These are phyloP conservation scores for Pseudognaphalium luteoalbum DNA, from an alignment of 129 eudicot species.

Conservation along the genomic window DNA sequence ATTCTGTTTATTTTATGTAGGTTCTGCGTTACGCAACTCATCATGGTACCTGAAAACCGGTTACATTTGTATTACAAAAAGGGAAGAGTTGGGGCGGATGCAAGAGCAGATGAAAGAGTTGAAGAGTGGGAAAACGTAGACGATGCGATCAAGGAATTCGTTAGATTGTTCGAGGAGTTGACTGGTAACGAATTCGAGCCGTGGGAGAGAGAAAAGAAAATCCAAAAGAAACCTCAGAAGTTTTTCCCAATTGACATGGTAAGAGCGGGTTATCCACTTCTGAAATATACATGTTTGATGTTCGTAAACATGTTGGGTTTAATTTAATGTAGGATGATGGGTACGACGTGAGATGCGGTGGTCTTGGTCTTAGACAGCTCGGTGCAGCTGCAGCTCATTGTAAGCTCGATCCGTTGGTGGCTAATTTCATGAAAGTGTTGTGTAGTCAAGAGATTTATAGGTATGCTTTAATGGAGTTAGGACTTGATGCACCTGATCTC, in stretches of 20 bases:
- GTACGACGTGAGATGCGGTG: conserved; percentile 80
- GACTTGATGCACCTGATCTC: conserved; percentile 65
- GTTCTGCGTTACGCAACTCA: conserved; percentile 69
- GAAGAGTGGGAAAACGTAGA: conserved; percentile 60
- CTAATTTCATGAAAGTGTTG: conserved; percentile 73
- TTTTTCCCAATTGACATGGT: conserved; percentile 67
- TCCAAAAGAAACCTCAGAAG: conserved; percentile 54
- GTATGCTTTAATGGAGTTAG: conserved; percentile 94
- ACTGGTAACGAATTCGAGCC: conserved; percentile 81
- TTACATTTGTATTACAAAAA: conserved; percentile 62
- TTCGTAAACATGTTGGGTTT: no score
- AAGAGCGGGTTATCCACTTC: conserved; percentile 22
- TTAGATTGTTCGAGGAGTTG: conserved; percentile 53
- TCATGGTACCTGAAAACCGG: conserved; percentile 58
- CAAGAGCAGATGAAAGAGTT: conserved; percentile 59
- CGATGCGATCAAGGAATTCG: conserved; percentile 61
- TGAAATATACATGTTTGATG: not conserved
- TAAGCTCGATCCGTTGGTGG: conserved; percentile 73
- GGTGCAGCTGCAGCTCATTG: conserved; percentile 69
- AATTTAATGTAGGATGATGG: conserved; percentile 67
- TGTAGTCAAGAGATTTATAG: conserved; percentile 77
- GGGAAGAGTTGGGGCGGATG: conserved; percentile 68
- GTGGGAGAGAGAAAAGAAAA: conserved; percentile 86
- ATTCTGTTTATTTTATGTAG: conserved; percentile 24
- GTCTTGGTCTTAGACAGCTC: conserved; percentile 70